These are phyloP conservation scores for Neurospora sp. DNA, from an alignment of 495 filamentous ascomycete genomes.

Conservation along the genomic window DNA sequence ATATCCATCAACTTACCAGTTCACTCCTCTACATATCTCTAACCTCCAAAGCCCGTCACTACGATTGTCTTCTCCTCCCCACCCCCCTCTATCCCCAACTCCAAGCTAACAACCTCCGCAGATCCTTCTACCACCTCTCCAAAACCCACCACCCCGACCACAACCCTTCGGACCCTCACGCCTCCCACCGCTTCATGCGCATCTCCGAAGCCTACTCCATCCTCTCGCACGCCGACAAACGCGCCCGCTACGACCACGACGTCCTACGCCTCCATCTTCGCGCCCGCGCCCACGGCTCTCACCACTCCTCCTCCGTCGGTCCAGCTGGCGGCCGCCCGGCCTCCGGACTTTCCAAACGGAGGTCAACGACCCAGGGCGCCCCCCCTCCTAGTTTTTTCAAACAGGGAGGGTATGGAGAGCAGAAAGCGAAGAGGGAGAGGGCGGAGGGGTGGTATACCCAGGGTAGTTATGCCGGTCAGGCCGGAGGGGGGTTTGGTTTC, in stretches of 20 bases:
- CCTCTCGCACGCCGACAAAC: conserved; percentile 61
- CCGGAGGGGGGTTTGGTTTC: background rate
- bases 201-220: conserved; percentile 80
- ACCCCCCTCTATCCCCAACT: background rate
- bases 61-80: too few relatives aligned
- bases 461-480: too few relatives aligned
- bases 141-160: conserved; percentile 90
- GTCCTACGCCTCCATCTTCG: conserved; percentile 30
- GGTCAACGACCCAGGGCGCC: conserved; percentile 64
- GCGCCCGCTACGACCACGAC: conserved; percentile 70
- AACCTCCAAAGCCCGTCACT: too few relatives aligned
- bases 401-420: conserved; percentile 59
- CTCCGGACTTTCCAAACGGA: conserved; percentile 69
- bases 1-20: background rate
- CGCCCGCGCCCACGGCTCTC: conserved; percentile 28
- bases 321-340: conserved; percentile 61
- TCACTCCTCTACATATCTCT: too few relatives aligned
- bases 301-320: conserved; percentile 35
- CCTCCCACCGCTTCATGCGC: conserved; percentile 67
- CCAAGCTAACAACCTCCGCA: conserved; percentile 13
- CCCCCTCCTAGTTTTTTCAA: conserved; percentile 85
- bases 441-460: background rate
- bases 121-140: conserved; percentile 87
- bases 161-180: conserved; percentile 65
- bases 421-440: conserved; percentile 40